phyloP scores from a whole-genome alignment of 2,329 filamentous ascomycete species.

The Pseudocercospora vitis region DNA sequence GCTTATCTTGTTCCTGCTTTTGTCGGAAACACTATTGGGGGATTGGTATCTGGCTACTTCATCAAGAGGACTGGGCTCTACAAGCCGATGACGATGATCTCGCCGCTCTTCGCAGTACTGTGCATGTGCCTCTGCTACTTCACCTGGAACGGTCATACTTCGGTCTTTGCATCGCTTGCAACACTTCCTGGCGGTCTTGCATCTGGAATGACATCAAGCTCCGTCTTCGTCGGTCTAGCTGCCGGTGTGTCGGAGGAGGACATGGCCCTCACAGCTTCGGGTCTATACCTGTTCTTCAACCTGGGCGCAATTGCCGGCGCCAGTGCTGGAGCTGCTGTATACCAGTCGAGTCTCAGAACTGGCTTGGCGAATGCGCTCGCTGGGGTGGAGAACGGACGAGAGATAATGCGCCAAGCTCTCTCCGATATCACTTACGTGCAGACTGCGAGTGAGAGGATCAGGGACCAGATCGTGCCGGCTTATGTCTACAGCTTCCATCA shows the following conservation, averaged over 20 bases:
- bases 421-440: slow-evolving; percentile 45
- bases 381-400: slow-evolving; percentile 32
- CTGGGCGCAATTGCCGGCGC: slow-evolving; percentile 46
- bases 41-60: slow-evolving; percentile 58
- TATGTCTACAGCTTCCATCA: slow-evolving; percentile 31
- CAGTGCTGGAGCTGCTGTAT: slow-evolving; percentile 41
- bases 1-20: slow-evolving; percentile 67
- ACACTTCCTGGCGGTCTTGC: slow-evolving; percentile 53
- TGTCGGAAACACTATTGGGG: slow-evolving; percentile 64
- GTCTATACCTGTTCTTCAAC: slow-evolving; percentile 49
- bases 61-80: slow-evolving; percentile 63
- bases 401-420: slow-evolving; percentile 45
- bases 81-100: slow-evolving; percentile 55
- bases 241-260: slow-evolving; percentile 48
- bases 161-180: slow-evolving; percentile 42
- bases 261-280: slow-evolving; percentile 53
- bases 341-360: slow-evolving; percentile 39
- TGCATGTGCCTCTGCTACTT: slow-evolving; percentile 55
- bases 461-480: slow-evolving; percentile 29
- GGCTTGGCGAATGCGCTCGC: slow-evolving; percentile 38
- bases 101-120: slow-evolving; percentile 51
- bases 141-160: slow-evolving; percentile 61
- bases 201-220: slow-evolving; percentile 48
- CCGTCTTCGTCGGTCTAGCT: slow-evolving; percentile 53
- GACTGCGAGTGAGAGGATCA: slow-evolving; percentile 22